A percentile compares a stretch with the other conserved stretches of the same genome.
Evolutionary conservation across 495 filamentous ascomycete species (phyloP).

Genomic region (Lophiostoma macrostomum): DNA sequence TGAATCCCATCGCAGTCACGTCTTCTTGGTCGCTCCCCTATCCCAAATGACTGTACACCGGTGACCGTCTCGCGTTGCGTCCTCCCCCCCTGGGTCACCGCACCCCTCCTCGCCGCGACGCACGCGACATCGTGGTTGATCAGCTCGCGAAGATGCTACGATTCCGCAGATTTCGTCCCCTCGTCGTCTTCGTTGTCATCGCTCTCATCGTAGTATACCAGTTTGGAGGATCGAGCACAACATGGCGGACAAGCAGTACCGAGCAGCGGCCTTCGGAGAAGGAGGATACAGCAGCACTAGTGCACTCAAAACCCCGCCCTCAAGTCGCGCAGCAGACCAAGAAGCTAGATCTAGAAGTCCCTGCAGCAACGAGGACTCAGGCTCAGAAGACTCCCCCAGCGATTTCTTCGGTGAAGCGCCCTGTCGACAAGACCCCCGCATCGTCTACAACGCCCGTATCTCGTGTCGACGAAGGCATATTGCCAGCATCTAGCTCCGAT

Average conservation of each 20-base stretch:
- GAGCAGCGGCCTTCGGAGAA: constrained; percentile 31
- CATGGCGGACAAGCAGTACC: constrained; percentile 16
- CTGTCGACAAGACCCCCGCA: constrained; percentile 10
- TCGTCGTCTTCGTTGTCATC: constrained; percentile 66
- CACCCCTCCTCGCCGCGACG: constrained; percentile 9
- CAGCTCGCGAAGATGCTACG: constrained; percentile 58
- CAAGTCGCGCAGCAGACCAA: constrained; percentile 28
- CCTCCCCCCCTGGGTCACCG: not conserved
- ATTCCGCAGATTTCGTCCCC: constrained; percentile 71
- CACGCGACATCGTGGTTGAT: constrained; percentile 1
- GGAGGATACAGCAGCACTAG: constrained; percentile 39
- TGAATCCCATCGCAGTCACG: too few species aligned
- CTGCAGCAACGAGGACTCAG: constrained; percentile 7
- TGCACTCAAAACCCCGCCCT: constrained; percentile 15
- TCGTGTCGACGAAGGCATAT: constrained; percentile 1
- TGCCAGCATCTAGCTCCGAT: not conserved
- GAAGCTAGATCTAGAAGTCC: constrained; percentile 19
- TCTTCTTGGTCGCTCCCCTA: too few species aligned
- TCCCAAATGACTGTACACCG: too few species aligned
- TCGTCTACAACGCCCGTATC: constrained; percentile 8
- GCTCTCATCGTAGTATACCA: constrained; percentile 64
- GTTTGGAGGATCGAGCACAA: constrained; percentile 42
- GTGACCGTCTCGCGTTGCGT: not conserved
- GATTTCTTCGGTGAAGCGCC: constrained; percentile 13
- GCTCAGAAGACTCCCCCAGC: constrained; percentile 15